These are phyloP conservation scores for Tetrastigma voinierianum DNA, from an alignment of 164 flowering plant species.

Conservation along the genomic window DNA sequence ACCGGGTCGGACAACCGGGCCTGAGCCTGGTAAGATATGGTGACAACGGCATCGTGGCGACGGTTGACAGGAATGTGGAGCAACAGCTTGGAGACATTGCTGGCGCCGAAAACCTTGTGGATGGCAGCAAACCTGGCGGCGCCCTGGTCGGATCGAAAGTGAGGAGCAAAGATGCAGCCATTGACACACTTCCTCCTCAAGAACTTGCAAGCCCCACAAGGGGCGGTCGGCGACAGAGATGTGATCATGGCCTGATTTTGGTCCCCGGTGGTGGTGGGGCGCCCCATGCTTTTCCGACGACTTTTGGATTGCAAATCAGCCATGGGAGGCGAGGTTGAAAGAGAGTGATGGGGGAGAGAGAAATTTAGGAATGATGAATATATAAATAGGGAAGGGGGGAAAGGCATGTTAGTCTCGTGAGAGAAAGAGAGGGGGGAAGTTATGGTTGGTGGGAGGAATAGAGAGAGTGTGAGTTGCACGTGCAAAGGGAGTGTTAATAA, in stretches of 20 bases:
- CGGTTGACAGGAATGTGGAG: constrained; percentile 65
- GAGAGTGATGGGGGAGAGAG: constrained; percentile 1
- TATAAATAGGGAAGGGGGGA: no score
- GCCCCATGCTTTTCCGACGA: constrained; percentile 24
- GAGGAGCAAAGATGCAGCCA: constrained; percentile 87
- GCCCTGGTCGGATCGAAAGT: constrained; percentile 88
- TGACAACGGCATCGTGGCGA: constrained; percentile 80
- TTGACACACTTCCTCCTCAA: constrained; percentile 76
- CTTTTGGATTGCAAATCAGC: constrained; percentile 21
- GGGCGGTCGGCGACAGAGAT: constrained; percentile 25
- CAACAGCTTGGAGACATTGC: constrained; percentile 85
- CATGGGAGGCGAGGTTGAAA: constrained; percentile 17
- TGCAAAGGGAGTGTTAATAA: constrained; percentile 40
- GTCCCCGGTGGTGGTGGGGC: not conserved
- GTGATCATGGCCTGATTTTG: not conserved
- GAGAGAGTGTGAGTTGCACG: constrained; percentile 41
- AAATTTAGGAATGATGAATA: not conserved
- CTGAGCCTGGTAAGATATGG: constrained; percentile 85
- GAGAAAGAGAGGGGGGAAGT: constrained; percentile 25
- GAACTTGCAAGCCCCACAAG: constrained; percentile 97
- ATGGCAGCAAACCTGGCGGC: constrained; percentile 89
- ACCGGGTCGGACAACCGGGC: constrained; percentile 90
- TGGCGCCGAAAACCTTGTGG: constrained; percentile 91
- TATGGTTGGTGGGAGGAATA: constrained; percentile 28
- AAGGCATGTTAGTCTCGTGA: constrained; percentile 72